These are phyloP conservation scores for Scedosporium boydii DNA, from an alignment of 2,329 filamentous ascomycete genomes.

Conservation along the genomic window DNA sequence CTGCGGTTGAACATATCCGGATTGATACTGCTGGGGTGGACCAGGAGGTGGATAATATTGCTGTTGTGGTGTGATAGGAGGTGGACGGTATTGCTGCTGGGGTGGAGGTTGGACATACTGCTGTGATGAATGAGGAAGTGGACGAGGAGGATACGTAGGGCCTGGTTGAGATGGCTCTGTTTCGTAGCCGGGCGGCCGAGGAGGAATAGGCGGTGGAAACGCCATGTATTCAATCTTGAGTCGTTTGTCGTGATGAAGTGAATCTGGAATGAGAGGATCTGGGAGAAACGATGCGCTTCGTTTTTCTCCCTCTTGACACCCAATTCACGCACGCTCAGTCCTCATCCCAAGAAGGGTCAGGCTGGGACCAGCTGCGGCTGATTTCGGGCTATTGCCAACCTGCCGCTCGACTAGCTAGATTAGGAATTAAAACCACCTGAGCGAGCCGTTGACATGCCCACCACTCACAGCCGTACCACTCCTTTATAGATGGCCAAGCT, in stretches of 20 bases:
- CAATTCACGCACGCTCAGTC: background rate
- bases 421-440: background rate
- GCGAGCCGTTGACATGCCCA: too few relatives aligned
- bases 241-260: background rate
- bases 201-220: constrained; percentile 1
- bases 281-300: too few relatives aligned
- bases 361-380: background rate
- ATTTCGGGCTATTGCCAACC: background rate
- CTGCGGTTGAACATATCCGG: too few relatives aligned
- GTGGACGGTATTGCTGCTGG: background rate
- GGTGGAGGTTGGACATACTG: background rate
- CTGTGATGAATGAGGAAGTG: background rate
- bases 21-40: background rate
- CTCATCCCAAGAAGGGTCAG: background rate
- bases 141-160: background rate
- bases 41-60: background rate
- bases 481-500: too few relatives aligned
- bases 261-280: background rate
- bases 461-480: too few relatives aligned
- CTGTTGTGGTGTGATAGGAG: background rate
- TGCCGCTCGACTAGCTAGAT: background rate
- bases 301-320: background rate
- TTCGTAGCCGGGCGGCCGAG: constrained; percentile 3
- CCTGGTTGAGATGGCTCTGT: background rate
- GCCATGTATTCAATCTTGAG: background rate